Conservation (phyloP, 805 yeast species). For the Wickerhamiella musiphila region DNA sequence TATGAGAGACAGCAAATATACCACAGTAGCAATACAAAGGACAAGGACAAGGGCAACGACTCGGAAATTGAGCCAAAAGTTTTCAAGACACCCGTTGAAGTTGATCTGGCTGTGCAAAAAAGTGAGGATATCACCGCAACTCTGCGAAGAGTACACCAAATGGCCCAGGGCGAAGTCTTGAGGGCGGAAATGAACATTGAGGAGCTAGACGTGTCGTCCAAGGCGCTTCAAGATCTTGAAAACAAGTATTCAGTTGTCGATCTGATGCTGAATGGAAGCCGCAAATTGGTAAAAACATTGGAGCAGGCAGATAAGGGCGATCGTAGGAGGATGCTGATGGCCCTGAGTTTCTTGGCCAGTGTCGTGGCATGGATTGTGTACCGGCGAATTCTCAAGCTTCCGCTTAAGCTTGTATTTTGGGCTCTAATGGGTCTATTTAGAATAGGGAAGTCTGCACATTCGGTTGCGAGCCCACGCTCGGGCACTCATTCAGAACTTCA, state of each 20-base stretch:
- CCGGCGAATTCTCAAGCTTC: constrained; percentile 23
- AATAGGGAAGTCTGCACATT: no score
- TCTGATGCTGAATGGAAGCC: constrained; percentile 21
- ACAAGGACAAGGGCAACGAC: no score
- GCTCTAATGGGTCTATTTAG: constrained; percentile 12
- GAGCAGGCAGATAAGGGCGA: constrained; percentile 27
- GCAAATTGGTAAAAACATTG: constrained; percentile 20
- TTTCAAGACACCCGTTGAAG: constrained; percentile 3
- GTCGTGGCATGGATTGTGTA: constrained; percentile 24
- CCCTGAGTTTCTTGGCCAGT: constrained; percentile 22
- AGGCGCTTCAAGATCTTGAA: constrained; percentile 19
- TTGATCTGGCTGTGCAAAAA: constrained; percentile 6
- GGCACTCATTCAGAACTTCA: no score
- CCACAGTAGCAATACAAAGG: not conserved
- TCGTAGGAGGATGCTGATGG: constrained; percentile 21
- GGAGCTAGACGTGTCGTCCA: constrained; percentile 24
- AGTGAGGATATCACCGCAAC: constrained; percentile 18
- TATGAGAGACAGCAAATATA: not conserved
- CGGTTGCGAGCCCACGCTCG: no score
- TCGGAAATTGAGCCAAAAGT: constrained; percentile 3
- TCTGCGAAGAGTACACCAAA: constrained; percentile 19
- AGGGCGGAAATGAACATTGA: constrained; percentile 23
- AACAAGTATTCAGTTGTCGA: constrained; percentile 24
- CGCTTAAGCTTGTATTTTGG: constrained; percentile 21
- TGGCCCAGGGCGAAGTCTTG: constrained; percentile 25